Conservation (phyloP, 139 green algal genomes). For the Spirogloea muscicola region DNA sequence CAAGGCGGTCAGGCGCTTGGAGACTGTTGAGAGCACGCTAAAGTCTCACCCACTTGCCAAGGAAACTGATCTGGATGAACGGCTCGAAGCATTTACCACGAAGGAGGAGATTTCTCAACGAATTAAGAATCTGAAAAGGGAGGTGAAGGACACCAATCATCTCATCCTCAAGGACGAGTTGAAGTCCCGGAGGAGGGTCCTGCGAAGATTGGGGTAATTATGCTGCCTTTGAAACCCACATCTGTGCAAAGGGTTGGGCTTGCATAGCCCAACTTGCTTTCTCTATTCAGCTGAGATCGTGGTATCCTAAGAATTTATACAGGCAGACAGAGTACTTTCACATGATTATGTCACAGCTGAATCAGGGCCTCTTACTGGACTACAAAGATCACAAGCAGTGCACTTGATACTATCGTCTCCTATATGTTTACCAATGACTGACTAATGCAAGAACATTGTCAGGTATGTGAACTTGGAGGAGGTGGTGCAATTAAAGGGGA, state of each 20-base stretch:
- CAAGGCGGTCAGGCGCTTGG: constrained; percentile 43
- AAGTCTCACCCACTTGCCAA: background rate
- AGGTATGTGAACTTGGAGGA: constrained; percentile 58
- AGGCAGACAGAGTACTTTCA: too few species aligned
- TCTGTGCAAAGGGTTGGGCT: too few species aligned
- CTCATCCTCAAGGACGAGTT: constrained; percentile 54
- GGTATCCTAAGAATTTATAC: too few species aligned
- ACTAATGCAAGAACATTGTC: too few species aligned
- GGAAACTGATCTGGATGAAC: background rate
- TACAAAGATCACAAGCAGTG: too few species aligned
- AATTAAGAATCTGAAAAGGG: constrained; percentile 15
- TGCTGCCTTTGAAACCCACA: too few species aligned
- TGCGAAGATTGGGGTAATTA: constrained; percentile 78
- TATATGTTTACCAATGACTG: too few species aligned
- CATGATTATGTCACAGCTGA: too few species aligned
- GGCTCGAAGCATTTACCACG: constrained; percentile 1
- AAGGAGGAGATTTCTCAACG: constrained; percentile 9
- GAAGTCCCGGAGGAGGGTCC: constrained; percentile 57
- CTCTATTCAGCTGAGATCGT: too few species aligned
- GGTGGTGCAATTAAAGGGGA: constrained; percentile 69
- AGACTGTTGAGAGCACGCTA: constrained; percentile 41
- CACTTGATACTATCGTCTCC: too few species aligned
- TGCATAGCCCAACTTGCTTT: too few species aligned
- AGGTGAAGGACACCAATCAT: constrained; percentile 12
- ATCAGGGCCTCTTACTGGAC: too few species aligned